phyloP scores from a whole-genome alignment of 1,139 yeast species.

The Lodderomyces margitis region DNA sequence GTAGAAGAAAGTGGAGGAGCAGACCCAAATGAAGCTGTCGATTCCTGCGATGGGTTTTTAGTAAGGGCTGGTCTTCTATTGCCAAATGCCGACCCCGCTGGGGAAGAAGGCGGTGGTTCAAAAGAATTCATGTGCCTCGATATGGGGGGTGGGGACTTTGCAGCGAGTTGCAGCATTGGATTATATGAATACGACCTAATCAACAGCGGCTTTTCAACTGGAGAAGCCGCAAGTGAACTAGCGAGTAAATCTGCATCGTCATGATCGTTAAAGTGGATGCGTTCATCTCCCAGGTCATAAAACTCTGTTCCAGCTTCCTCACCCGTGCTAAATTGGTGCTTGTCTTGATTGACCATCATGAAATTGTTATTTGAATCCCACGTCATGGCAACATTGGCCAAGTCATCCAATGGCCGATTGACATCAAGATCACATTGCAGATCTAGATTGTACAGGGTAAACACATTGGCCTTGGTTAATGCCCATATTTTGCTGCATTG shows the following conservation, averaged over 20 bases:
- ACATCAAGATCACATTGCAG: conserved; percentile 27
- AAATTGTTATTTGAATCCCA: conserved; percentile 55
- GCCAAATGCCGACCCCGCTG: conserved; percentile 7
- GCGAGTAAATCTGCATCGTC: conserved; percentile 1
- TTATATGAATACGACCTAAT: conserved; percentile 22
- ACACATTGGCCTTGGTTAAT: conserved; percentile 46
- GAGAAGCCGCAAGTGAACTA: conserved; percentile 23
- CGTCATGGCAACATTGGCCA: conserved; percentile 51
- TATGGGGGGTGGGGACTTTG: conserved; percentile 19
- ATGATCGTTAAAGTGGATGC: conserved; percentile 5
- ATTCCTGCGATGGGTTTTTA: conserved; percentile 38
- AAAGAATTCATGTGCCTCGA: conserved; percentile 7
- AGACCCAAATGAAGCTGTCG: conserved; percentile 23
- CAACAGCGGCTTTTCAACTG: conserved; percentile 27
- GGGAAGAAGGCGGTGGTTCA: conserved; percentile 7
- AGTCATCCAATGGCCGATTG: conserved; percentile 50
- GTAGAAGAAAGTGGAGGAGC: conserved; percentile 12
- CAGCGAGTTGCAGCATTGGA: conserved; percentile 14
- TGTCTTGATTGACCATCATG: conserved; percentile 53
- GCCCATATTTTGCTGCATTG: conserved; percentile 37
- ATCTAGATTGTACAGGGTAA: conserved; percentile 54
- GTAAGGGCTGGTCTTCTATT: conserved; percentile 26
- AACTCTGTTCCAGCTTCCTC: conserved; percentile 6
- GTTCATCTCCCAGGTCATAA: conserved; percentile 5
- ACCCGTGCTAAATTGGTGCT: conserved; percentile 36